Evolutionary conservation across 2,329 filamentous ascomycete species (phyloP).

Genomic region (Calycina herbarum): DNA sequence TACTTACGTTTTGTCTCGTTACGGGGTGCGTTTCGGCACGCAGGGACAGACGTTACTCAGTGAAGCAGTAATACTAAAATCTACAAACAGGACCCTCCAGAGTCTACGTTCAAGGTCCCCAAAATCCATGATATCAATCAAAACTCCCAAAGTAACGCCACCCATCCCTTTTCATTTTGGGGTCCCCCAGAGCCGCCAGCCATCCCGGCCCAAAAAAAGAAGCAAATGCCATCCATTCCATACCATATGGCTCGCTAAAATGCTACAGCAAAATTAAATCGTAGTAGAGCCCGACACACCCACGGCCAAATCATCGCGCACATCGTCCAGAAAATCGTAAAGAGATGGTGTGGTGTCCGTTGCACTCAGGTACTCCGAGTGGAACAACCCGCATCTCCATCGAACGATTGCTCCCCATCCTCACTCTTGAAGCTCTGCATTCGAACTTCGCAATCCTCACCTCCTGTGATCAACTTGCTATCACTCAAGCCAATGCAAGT

Average conservation of each 20-base stretch:
- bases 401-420: constrained; percentile 7
- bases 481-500: constrained; percentile 93
- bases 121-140: background rate
- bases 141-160: background rate
- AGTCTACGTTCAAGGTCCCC: background rate
- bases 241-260: constrained; percentile 2
- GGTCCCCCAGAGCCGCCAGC: background rate
- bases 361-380: background rate
- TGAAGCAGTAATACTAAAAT: too few relatives aligned
- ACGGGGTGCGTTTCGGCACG: too few relatives aligned
- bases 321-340: background rate
- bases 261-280: background rate
- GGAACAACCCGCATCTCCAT: constrained; percentile 5
- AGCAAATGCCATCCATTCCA: background rate
- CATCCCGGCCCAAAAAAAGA: background rate
- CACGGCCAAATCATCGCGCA: background rate
- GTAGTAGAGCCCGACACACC: background rate
- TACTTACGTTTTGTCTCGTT: too few relatives aligned
- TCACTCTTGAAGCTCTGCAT: constrained; percentile 68
- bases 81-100: too few relatives aligned
- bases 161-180: background rate
- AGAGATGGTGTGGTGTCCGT: background rate
- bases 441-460: constrained; percentile 89
- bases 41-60: too few relatives aligned
- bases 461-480: constrained; percentile 83